Conservation (phyloP, 805 yeast species). For the Ogataea degrootiae region DNA sequence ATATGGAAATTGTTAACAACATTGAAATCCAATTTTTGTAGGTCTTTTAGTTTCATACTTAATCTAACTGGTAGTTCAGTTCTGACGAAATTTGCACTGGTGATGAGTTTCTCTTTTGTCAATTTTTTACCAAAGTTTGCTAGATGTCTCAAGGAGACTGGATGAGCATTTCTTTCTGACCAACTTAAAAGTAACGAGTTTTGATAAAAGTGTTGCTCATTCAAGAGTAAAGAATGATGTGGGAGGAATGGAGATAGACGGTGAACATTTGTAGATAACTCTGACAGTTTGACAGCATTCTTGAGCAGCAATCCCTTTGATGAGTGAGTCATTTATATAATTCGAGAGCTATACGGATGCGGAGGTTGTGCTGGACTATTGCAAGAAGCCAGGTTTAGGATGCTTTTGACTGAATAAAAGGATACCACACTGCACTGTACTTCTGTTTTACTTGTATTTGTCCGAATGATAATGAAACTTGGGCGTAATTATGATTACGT, state of each 20-base stretch:
- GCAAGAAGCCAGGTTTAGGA: too few species aligned
- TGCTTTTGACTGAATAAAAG: too few species aligned
- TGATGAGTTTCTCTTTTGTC: constrained; percentile 69
- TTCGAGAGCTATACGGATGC: too few species aligned
- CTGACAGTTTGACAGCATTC: constrained; percentile 11
- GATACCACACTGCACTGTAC: too few species aligned
- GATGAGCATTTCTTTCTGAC: constrained; percentile 68
- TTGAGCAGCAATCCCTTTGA: neutral
- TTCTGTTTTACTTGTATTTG: too few species aligned
- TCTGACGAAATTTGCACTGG: constrained; percentile 85
- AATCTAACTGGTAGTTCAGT: constrained; percentile 80
- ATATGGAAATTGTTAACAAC: constrained; percentile 83
- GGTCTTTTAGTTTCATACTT: constrained; percentile 71
- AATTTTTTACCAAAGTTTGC: constrained; percentile 84
- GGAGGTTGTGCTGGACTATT: too few species aligned
- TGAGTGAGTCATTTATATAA: too few species aligned
- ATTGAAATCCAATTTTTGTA: constrained; percentile 76
- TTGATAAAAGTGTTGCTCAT: constrained; percentile 81
- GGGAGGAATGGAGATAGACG: constrained; percentile 19
- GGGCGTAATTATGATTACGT: too few species aligned
- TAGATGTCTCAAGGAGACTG: constrained; percentile 83
- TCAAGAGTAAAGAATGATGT: constrained; percentile 14
- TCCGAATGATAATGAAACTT: too few species aligned
- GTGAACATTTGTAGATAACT: constrained; percentile 12
- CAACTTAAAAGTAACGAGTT: constrained; percentile 62